phyloP scores from a whole-genome alignment of 2,329 filamentous ascomycete species.

The Didymella exigua region DNA sequence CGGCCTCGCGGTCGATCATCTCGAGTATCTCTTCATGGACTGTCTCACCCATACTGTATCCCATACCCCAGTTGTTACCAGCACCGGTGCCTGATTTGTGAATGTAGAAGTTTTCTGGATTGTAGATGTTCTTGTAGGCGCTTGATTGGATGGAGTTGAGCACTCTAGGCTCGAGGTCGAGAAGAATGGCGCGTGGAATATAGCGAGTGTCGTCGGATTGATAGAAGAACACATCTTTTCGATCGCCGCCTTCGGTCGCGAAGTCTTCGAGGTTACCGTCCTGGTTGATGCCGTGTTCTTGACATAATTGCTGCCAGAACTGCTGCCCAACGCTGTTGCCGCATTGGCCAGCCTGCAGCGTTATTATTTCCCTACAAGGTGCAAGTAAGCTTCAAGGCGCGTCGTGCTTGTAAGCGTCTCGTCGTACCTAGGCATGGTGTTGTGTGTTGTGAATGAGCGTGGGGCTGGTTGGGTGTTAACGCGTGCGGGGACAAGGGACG shows the following conservation, averaged over 20 bases:
- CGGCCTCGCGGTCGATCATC: constrained; percentile 98
- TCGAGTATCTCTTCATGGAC: constrained; percentile 98
- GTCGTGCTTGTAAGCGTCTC: not conserved
- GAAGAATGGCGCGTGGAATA: constrained; percentile 92
- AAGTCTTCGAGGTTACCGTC: constrained; percentile 98
- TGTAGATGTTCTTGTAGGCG: constrained; percentile 98
- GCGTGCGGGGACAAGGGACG: constrained; percentile 35
- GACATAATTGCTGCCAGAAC: constrained; percentile 98
- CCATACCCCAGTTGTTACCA: constrained; percentile 97
- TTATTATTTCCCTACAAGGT: constrained; percentile 87
- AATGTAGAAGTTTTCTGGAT: constrained; percentile 98
- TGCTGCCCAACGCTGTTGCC: constrained; percentile 98
- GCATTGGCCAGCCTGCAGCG: constrained; percentile 97
- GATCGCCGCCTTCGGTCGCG: constrained; percentile 94
- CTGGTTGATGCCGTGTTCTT: constrained; percentile 96
- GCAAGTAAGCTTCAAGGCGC: constrained; percentile 14
- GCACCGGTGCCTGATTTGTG: constrained; percentile 92
- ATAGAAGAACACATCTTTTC: constrained; percentile 99
- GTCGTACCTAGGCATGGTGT: constrained; percentile 47
- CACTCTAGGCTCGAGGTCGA: constrained; percentile 92
- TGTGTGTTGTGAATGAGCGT: constrained; percentile 25
- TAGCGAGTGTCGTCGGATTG: constrained; percentile 98
- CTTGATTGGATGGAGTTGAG: constrained; percentile 92
- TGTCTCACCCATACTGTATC: constrained; percentile 88
- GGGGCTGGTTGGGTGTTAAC: constrained; percentile 30